Conservation (phyloP, 352 stramenopile genomes). For the Elongisporangium prolatum region DNA sequence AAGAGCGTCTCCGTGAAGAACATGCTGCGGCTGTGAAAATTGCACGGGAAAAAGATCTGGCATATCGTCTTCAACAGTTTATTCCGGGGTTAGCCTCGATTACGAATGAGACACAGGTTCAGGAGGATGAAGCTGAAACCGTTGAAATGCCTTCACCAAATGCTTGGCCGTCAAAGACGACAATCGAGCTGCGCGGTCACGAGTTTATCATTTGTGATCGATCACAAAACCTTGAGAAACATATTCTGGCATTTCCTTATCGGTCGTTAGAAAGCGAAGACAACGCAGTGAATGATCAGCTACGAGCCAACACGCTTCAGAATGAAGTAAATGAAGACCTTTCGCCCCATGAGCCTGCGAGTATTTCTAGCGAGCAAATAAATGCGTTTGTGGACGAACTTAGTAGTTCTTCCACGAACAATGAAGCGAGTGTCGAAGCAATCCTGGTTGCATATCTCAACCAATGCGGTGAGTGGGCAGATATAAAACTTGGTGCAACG, state of each 20-base stretch:
- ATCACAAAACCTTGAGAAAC: not conserved
- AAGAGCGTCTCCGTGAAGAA: conserved; percentile 63
- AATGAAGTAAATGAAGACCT: not conserved
- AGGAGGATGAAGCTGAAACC: not conserved
- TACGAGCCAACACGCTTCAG: not conserved
- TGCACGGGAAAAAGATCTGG: conserved; percentile 54
- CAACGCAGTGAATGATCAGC: not conserved
- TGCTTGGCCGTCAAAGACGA: not conserved
- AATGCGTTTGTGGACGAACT: conserved; percentile 8
- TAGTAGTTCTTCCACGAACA: not conserved
- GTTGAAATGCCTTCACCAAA: not conserved
- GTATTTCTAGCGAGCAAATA: conserved; percentile 10
- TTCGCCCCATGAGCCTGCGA: not conserved
- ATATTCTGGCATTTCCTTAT: not conserved
- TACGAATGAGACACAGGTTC: not conserved
- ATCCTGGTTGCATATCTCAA: conserved; percentile 33
- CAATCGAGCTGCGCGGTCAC: not conserved
- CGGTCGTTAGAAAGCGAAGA: not conserved
- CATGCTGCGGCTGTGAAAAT: conserved; percentile 58
- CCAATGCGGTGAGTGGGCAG: conserved; percentile 53
- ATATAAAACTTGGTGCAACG: conserved; percentile 24
- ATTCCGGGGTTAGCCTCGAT: conserved; percentile 11
- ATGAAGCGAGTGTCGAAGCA: not conserved
- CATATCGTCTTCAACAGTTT: conserved; percentile 44
- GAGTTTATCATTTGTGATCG: not conserved